A percentile compares a stretch with the other conserved stretches of the same genome.
Conservation (phyloP, 768 basidiomycete species). For the Chalciporus pseudorubinellus region DNA sequence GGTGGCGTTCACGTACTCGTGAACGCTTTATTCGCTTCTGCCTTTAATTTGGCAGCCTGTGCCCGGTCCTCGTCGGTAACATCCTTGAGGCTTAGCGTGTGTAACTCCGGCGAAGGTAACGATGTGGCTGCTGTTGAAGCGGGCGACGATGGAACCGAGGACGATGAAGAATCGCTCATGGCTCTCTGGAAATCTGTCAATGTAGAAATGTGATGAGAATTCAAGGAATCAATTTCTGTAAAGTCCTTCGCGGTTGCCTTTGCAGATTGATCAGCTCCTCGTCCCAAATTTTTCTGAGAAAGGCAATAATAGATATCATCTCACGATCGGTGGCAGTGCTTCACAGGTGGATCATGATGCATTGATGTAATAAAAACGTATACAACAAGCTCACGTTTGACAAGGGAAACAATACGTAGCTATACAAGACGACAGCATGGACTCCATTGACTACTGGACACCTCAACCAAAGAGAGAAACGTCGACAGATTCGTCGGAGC, state of each 20-base stretch:
- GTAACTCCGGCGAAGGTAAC: conserved; percentile 56
- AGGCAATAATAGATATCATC: conserved; percentile 17
- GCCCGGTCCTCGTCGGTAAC: conserved; percentile 71
- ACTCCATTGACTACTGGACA: background rate
- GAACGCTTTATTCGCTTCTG: conserved; percentile 87
- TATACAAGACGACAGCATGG: background rate
- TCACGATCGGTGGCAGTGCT: conserved; percentile 33
- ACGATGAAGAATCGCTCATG: conserved; percentile 26
- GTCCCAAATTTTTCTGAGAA: conserved; percentile 11
- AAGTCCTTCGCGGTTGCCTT: background rate
- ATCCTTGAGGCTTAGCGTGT: conserved; percentile 48
- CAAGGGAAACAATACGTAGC: background rate
- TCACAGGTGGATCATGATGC: background rate
- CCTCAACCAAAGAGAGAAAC: background rate
- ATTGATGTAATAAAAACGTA: too few relatives aligned
- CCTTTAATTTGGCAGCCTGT: conserved; percentile 72
- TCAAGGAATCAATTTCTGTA: background rate
- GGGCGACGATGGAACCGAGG: conserved; percentile 41
- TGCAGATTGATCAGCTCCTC: too few relatives aligned
- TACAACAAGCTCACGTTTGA: background rate
- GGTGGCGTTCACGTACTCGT: conserved; percentile 39
- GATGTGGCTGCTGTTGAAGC: conserved; percentile 55
- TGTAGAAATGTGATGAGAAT: background rate
- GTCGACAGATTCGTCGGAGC: background rate
- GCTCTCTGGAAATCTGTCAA: conserved; percentile 1